Percentiles rank a stretch among this genome's conserved stretches.
These are phyloP conservation scores for Penicillium sp. DNA, from an alignment of 2,329 filamentous ascomycete genomes.

Conservation along the genomic window DNA sequence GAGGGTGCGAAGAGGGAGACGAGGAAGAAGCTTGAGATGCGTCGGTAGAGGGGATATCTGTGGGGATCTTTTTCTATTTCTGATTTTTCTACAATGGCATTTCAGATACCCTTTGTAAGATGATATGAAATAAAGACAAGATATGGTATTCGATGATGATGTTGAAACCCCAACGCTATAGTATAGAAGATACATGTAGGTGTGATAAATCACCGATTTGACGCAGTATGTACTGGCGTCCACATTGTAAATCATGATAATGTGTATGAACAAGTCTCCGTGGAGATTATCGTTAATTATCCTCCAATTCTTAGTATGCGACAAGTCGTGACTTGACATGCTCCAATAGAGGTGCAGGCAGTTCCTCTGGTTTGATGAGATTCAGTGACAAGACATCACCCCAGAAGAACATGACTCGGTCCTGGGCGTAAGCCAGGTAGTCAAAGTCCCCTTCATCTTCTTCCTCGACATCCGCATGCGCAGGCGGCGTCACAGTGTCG, in stretches of 20 bases:
- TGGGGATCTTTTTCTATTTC: background rate
- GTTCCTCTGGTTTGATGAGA: conserved; percentile 69
- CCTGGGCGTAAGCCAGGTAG: conserved; percentile 87
- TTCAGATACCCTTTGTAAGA: conserved; percentile 19
- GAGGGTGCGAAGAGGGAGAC: conserved; percentile 60
- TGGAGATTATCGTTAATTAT: background rate
- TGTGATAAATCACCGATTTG: conserved; percentile 8
- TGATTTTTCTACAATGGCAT: conserved; percentile 6
- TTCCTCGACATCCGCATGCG: conserved; percentile 53
- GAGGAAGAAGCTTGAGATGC: conserved; percentile 39
- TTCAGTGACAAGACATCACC: conserved; percentile 80
- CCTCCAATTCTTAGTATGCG: conserved; percentile 52
- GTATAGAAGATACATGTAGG: conserved; percentile 8
- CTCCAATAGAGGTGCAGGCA: conserved; percentile 65
- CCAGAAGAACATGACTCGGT: conserved; percentile 91
- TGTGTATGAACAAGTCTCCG: conserved; percentile 1
- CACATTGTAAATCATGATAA: conserved; percentile 13
- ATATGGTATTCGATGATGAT: conserved; percentile 11
- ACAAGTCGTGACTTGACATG: conserved; percentile 64
- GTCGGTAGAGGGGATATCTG: conserved; percentile 17
- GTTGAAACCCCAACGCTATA: conserved; percentile 11
- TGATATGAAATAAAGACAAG: conserved; percentile 1
- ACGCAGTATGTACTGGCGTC: conserved; percentile 12
- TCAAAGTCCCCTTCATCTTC: conserved; percentile 85
- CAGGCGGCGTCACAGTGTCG: conserved; percentile 20